These are phyloP conservation scores for Phoma herbarum DNA, from an alignment of 2,329 filamentous ascomycete species.

Conservation along the genomic window DNA sequence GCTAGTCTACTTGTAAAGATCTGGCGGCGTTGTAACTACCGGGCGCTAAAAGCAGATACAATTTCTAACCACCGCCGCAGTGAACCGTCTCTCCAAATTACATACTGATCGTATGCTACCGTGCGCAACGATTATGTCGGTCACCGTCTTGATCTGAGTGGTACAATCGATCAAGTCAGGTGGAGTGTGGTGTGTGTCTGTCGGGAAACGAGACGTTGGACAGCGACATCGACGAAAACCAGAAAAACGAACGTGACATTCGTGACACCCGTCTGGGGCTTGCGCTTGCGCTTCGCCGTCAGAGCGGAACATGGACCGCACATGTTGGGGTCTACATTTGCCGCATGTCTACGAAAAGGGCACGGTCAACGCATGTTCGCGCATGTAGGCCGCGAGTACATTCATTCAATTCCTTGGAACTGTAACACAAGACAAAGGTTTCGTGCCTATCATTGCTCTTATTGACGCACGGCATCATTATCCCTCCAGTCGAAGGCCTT, in stretches of 20 bases:
- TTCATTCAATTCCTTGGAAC: neutral
- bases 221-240: slow-evolving; percentile 38
- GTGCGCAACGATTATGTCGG: slow-evolving; percentile 16
- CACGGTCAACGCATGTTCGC: slow-evolving; percentile 12
- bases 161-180: slow-evolving; percentile 21
- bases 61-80: neutral
- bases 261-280: slow-evolving; percentile 34
- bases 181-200: slow-evolving; percentile 15
- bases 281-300: slow-evolving; percentile 25
- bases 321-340: neutral
- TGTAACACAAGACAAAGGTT: slow-evolving; percentile 13
- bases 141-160: slow-evolving; percentile 15
- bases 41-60: slow-evolving; percentile 8
- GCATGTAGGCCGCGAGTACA: slow-evolving; percentile 8
- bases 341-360: neutral
- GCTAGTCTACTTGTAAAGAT: slow-evolving; percentile 22
- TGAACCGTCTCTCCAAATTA: neutral
- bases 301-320: slow-evolving; percentile 16
- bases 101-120: slow-evolving; percentile 4
- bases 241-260: slow-evolving; percentile 34
- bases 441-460: slow-evolving; percentile 2
- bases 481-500: slow-evolving; percentile 11
- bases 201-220: slow-evolving; percentile 25
- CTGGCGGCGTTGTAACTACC: slow-evolving; percentile 13
- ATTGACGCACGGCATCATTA: slow-evolving; percentile 2